Evolutionary conservation across 129 eudicot species (phyloP), one percentile per base, ranked within the genome.

Genomic region (Saussurea involucrata): DNA sequence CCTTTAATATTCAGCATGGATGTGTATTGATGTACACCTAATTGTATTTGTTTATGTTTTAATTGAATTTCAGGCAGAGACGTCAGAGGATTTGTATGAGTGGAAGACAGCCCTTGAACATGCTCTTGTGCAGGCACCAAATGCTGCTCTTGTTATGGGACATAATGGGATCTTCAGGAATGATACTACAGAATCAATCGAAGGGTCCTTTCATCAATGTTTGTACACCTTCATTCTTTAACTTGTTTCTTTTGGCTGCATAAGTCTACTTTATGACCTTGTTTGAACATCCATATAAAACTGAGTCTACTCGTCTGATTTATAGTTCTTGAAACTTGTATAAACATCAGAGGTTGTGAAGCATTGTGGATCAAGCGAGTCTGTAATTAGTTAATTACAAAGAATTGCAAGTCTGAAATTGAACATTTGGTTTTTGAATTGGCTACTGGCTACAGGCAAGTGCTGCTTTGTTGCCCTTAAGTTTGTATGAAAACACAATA

Each of bases 141-240:
- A 87, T 84, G 99, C 97, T 42, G 96, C 96, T 58, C 97, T 95
- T 82, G 99, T 90, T 79, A 95, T 92, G 92, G 99, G 96, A 63
- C 97, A 95, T 28, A 89, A 92, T 49, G 97, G 99, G 74, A 86
- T 95, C 68, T 95, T 95, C 83, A 89, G 96, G 60, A 95, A 83
- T 87, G 97, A 95, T 74, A 63, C 92, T 60, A 85, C 63, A 76
- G 99, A 90, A 83, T 36, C 90, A 17, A 74, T 74, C 67, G 97
- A 95, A 42, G 92, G 92, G 4, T 81, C 97, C 69, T 95, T 95
- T 73, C 82, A 81, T 82, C 97, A 94, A 87, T 89, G 98, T 92
- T 74, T 27, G 92, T 82, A 63, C 82, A 81, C 69, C 24, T 57
- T 31, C 22, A 63, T 77, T 24, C 36, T 18, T 33, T 25, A n/a